Percentiles rank a stretch among this genome's conserved stretches.
Evolutionary conservation across 108 stramenopile genomes (phyloP).

Genomic region (Ochromonas danica): DNA sequence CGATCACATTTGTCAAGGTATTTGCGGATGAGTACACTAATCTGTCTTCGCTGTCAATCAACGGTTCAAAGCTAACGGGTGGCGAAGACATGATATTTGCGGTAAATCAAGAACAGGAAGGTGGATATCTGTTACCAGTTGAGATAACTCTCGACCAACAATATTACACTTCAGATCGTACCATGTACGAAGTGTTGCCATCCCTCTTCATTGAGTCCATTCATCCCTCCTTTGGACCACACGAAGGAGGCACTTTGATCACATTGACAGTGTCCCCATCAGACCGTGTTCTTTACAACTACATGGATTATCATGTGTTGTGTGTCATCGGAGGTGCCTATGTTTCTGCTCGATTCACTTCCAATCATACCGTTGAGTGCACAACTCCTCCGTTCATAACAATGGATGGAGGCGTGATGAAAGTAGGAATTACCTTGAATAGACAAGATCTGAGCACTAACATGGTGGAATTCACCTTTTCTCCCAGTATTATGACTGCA

Average conservation of each 20-base stretch:
- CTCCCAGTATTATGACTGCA: not conserved
- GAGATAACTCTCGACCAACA: constrained; percentile 22
- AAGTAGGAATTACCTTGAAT: constrained; percentile 12
- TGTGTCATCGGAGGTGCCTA: not conserved
- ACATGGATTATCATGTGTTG: not conserved
- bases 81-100: not conserved
- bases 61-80: not conserved
- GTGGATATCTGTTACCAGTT: not conserved
- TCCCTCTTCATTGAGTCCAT: not conserved
- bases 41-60: not conserved
- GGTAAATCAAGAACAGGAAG: not conserved
- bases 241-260: constrained; percentile 8
- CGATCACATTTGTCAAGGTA: not conserved
- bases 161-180: not conserved
- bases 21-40: not conserved
- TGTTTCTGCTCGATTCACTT: not conserved
- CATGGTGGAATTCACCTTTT: not conserved
- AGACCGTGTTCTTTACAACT: not conserved
- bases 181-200: not conserved
- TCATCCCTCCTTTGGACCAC: constrained; percentile 9
- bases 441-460: not conserved
- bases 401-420: not conserved
- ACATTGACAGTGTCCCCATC: not conserved
- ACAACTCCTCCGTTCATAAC: constrained; percentile 8
- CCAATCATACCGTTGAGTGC: constrained; percentile 30